Percentiles rank a stretch among this genome's conserved stretches.
These are phyloP conservation scores for Trypanosoma mega DNA, from an alignment of 208 protist genomes.

Conservation along the genomic window DNA sequence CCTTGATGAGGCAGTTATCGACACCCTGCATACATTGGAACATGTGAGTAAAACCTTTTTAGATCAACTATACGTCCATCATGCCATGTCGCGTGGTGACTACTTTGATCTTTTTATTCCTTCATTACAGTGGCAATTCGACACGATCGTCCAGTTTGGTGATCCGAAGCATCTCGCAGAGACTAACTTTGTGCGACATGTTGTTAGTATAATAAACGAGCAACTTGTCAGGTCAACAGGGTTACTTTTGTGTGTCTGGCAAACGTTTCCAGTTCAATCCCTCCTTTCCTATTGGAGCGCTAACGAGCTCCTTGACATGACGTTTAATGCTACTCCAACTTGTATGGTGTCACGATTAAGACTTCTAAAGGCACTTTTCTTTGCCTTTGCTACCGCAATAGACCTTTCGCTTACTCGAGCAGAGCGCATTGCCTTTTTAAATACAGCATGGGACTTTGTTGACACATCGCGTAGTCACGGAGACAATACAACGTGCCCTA, in stretches of 20 bases:
- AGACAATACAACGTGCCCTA: too few species aligned
- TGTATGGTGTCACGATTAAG: conserved; percentile 1
- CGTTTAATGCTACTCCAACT: not conserved
- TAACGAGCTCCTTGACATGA: conserved; percentile 1
- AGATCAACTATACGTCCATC: conserved; percentile 24
- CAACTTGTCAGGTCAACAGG: not conserved
- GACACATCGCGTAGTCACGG: too few species aligned
- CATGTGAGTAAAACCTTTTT: conserved; percentile 6
- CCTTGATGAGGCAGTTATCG: conserved; percentile 32
- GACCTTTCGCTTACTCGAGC: not conserved
- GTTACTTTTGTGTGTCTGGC: conserved; percentile 1
- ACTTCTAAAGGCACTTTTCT: not conserved
- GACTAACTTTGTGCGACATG: not conserved
- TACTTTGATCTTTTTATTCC: conserved; percentile 76
- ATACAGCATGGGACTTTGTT: not conserved
- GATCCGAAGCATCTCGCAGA: not conserved
- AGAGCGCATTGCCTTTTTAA: conserved; percentile 3
- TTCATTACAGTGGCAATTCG: conserved; percentile 68
- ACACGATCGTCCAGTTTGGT: conserved; percentile 27
- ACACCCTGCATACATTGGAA: not conserved
- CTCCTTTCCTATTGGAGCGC: not conserved
- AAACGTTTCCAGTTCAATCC: conserved; percentile 3
- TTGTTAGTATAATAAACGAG: not conserved
- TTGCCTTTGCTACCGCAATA: not conserved
- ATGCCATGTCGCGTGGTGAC: conserved; percentile 19